Conservation (phyloP, 164 flowering plant genomes). For the Buxus sempervirens region DNA sequence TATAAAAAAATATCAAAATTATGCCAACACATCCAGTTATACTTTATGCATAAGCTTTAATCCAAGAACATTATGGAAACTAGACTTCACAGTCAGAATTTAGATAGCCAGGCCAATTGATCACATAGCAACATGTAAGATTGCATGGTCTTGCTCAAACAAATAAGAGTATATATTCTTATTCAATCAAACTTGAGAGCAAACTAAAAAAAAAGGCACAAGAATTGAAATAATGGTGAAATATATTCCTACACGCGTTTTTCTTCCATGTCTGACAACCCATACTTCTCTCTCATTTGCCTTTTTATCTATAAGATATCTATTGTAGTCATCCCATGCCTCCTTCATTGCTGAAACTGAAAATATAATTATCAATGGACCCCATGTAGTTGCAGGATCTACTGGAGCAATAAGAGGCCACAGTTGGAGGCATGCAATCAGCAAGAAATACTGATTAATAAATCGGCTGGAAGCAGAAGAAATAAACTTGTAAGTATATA, state of each 20-base stretch:
- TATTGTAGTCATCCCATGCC: slow-evolving; percentile 99
- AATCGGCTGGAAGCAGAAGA: slow-evolving; percentile 68
- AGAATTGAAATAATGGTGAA: not conserved
- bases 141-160: too few species aligned
- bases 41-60: too few species aligned
- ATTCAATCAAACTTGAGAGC: not conserved
- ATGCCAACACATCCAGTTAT: slow-evolving; percentile 1
- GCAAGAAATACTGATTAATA: slow-evolving; percentile 95
- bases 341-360: slow-evolving; percentile 97
- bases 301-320: slow-evolving; percentile 91
- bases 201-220: not conserved
- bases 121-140: not conserved
- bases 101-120: not conserved
- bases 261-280: slow-evolving; percentile 74
- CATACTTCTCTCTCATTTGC: slow-evolving; percentile 99
- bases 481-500: slow-evolving; percentile 7
- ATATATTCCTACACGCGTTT: slow-evolving; percentile 55
- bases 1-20: not conserved
- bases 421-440: slow-evolving; percentile 99
- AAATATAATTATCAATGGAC: slow-evolving; percentile 97
- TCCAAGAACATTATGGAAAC: not conserved
- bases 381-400: slow-evolving; percentile 99
- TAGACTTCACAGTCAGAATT: not conserved
- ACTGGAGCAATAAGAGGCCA: slow-evolving; percentile 99
- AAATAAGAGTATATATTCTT: not conserved